Evolutionary conservation across 371 early-diverging fungal species (phyloP), one percentile per base, ranked within the genome.

Genomic region (Vairimorpha ceranae): DNA sequence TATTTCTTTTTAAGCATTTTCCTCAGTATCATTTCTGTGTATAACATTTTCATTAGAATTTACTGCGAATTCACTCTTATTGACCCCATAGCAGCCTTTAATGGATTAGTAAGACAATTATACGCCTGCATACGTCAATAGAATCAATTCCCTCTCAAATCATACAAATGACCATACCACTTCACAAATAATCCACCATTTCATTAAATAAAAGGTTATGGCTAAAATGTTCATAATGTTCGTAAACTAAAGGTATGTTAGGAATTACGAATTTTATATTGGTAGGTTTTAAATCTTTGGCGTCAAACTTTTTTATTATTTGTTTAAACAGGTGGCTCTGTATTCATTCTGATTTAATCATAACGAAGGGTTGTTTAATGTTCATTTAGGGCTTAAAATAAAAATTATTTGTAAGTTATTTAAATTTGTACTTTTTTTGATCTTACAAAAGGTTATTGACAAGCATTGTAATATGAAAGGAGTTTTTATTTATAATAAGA

Each of bases 1-100:
- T 67, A 97, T 94, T 85, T 97, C 98, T 83, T 87, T 88, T 86
- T 94, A 89, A 74, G 95, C 97, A 83, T 87, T 88, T 86, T 95
- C 97, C 73, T 93, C 93, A 67, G 91, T 85, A 89, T 97, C 98
- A 75, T 93, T 91, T 72, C 96, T 97, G 88, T 97, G 98, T 89
- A 92, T 90, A 83, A 97, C 87, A 90, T 97, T 97, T 82, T 89
- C 88, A 72, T 83, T 78, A 46, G 64, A 60, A 46, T 70, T 41
- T n/a, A 82, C 75, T 82, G 90, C 88, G 85, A 88, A 93, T 87
- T 98, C 80, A 95, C 97, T 86, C 99, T 91, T 88, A 98, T 97
- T 86, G 95, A 94, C 80, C 99, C 99, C 74, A 94, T 91, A 70
- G 86, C 87, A 74, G 92, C 91, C 81, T 89, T 89, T 81, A 91